Percentiles rank a stretch among this genome's conserved stretches.
Evolutionary conservation across 495 filamentous ascomycete genomes (phyloP).

Genomic region (Cercophora sp.): DNA sequence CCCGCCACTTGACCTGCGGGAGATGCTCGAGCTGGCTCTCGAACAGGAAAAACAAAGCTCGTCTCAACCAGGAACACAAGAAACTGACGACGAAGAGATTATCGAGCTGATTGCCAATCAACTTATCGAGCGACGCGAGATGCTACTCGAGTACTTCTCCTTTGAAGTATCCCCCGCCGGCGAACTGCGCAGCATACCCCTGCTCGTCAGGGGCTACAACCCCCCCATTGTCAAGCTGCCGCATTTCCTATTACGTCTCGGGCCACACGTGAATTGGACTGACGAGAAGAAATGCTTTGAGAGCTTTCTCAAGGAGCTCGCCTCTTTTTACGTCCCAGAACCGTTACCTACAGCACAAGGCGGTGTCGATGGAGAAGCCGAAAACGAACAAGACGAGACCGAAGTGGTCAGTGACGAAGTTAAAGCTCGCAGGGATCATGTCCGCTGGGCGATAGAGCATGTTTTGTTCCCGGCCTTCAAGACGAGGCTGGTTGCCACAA

Average conservation of each 20-base stretch:
- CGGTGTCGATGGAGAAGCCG: constrained; percentile 15
- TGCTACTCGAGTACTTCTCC: constrained; percentile 91
- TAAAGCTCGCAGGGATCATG: constrained; percentile 50
- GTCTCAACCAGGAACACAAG: constrained; percentile 31
- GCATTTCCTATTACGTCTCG: constrained; percentile 79
- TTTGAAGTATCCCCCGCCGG: constrained; percentile 76
- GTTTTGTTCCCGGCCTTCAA: constrained; percentile 80
- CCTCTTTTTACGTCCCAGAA: constrained; percentile 87
- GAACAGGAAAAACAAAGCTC: constrained; percentile 55
- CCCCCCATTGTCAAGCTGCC: constrained; percentile 84
- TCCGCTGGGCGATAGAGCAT: constrained; percentile 62
- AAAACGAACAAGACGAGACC: constrained; percentile 12
- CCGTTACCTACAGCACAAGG: constrained; percentile 59
- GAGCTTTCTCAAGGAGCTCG: constrained; percentile 81
- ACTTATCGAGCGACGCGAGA: constrained; percentile 71
- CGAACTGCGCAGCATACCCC: constrained; percentile 71
- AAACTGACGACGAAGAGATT: constrained; percentile 63
- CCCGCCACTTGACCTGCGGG: constrained; percentile 65
- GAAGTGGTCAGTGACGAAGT: constrained; percentile 43
- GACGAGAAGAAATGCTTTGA: constrained; percentile 84
- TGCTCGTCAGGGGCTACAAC: constrained; percentile 84
- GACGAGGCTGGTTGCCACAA: constrained; percentile 78
- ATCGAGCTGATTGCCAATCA: constrained; percentile 55
- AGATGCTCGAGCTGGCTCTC: constrained; percentile 69
- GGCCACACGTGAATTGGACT: constrained; percentile 83